Percentiles rank a stretch among this genome's conserved stretches.
Conservation (phyloP, 2,329 filamentous ascomycete genomes). For the Diaporthe velutina region DNA sequence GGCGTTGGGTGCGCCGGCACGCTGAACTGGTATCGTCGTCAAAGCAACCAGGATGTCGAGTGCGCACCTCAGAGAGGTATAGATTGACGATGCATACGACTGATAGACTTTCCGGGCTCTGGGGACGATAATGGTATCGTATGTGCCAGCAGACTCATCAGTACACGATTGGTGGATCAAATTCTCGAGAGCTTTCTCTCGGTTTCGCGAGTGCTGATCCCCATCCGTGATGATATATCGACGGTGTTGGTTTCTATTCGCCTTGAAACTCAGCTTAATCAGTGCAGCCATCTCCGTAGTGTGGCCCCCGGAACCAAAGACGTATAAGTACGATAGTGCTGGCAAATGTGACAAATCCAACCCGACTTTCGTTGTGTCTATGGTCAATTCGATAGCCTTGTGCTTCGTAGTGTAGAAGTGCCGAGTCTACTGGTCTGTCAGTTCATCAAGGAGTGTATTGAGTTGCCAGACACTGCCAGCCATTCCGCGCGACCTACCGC, state of each 20-base stretch:
- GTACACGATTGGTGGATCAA: conserved; percentile 53
- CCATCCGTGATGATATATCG: conserved; percentile 86
- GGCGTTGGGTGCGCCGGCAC: conserved; percentile 36
- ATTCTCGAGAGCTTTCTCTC: conserved; percentile 74
- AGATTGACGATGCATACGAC: conserved; percentile 78
- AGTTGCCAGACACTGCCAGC: too few species aligned
- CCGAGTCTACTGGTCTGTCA: conserved; percentile 2
- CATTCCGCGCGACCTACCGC: not conserved
- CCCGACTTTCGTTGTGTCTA: conserved; percentile 25
- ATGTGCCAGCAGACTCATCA: conserved; percentile 59
- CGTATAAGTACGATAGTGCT: conserved; percentile 75
- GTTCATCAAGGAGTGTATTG: not conserved
- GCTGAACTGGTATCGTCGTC: conserved; percentile 44
- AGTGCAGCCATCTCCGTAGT: conserved; percentile 95
- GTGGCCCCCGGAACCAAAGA: conserved; percentile 94
- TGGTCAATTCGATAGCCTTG: conserved; percentile 33
- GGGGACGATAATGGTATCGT: conserved; percentile 76
- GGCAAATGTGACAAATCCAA: conserved; percentile 42
- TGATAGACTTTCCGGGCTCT: conserved; percentile 89
- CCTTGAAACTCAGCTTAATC: conserved; percentile 71
- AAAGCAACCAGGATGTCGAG: conserved; percentile 71
- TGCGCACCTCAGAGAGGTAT: conserved; percentile 77
- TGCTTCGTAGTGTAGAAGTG: conserved; percentile 10
- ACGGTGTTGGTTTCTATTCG: conserved; percentile 70
- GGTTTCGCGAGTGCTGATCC: conserved; percentile 77